Evolutionary conservation across 2,329 filamentous ascomycete species (phyloP).

Genomic region (Xylogone sp.): DNA sequence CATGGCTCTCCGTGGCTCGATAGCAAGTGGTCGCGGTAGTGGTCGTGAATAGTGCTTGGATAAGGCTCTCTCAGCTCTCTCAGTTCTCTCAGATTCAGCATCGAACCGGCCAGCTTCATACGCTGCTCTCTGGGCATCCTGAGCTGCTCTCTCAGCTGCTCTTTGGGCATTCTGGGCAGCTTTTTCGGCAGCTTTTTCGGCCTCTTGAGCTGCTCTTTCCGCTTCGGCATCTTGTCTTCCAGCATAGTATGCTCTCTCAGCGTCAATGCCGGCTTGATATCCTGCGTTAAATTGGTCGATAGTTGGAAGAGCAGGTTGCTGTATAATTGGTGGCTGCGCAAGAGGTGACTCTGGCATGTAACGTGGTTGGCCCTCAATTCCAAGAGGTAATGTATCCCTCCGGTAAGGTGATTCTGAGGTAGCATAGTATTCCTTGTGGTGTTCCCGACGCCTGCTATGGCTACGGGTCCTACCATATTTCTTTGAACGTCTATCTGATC

Average conservation of each 20-base stretch:
- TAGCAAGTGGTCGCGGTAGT: slow-evolving; percentile 6
- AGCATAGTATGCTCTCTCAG: slow-evolving; percentile 22
- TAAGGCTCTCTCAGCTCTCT: background rate
- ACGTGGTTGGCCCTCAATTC: background rate
- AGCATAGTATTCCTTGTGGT: slow-evolving; percentile 12
- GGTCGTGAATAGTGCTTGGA: slow-evolving; percentile 8
- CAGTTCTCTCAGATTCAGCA: slow-evolving; percentile 18
- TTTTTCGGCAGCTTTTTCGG: slow-evolving; percentile 2
- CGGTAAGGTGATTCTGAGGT: background rate
- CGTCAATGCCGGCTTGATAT: slow-evolving; percentile 22
- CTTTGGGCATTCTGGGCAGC: background rate
- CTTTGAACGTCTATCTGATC: slow-evolving; percentile 5
- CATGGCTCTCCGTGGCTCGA: slow-evolving; percentile 3
- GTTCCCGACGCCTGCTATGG: slow-evolving; percentile 16
- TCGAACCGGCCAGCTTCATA: slow-evolving; percentile 19
- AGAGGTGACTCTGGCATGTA: background rate
- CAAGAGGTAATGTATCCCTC: background rate
- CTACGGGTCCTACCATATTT: slow-evolving; percentile 13
- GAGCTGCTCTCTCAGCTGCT: no score
- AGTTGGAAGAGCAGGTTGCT: no score
- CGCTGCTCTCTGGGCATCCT: no score
- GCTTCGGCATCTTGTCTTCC: slow-evolving; percentile 20
- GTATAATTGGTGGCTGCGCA: background rate
- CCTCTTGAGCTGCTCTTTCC: slow-evolving; percentile 14
- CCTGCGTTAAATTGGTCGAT: slow-evolving; percentile 17